Evolutionary conservation across 805 yeast species (phyloP).

Genomic region (Yarrowia sp.): DNA sequence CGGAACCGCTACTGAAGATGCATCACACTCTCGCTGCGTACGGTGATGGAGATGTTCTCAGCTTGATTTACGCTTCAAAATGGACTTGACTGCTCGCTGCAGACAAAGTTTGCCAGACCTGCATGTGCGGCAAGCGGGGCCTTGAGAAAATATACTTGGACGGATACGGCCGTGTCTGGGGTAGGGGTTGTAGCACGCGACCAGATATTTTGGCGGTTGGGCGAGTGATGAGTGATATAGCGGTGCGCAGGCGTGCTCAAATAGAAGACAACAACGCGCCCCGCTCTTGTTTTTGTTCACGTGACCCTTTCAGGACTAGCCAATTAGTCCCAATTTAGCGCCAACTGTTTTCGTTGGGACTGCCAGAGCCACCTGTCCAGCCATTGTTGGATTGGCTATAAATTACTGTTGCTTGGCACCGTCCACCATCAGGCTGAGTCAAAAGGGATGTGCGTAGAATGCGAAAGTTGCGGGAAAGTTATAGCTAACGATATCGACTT

Average conservation of each 20-base stretch:
- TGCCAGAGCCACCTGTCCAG: background rate
- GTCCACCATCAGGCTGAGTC: no score
- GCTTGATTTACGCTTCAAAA: conserved; percentile 17
- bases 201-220: background rate
- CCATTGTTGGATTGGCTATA: conserved; percentile 7
- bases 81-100: conserved; percentile 6
- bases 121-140: conserved; percentile 26
- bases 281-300: background rate
- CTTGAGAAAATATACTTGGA: conserved; percentile 1
- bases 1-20: conserved; percentile 25
- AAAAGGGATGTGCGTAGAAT: no score
- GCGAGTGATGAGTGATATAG: no score
- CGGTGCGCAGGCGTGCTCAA: no score
- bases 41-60: conserved; percentile 21
- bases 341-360: conserved; percentile 12
- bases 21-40: conserved; percentile 14
- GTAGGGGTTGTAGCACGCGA: conserved; percentile 4
- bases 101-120: conserved; percentile 23
- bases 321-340: conserved; percentile 4
- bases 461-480: no score
- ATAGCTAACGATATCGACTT: no score
- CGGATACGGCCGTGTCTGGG: conserved; percentile 14
- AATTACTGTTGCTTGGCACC: background rate
- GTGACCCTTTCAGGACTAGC: background rate
- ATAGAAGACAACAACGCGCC: no score